These are phyloP conservation scores for Cladosporium sp. DNA, from an alignment of 2,329 filamentous ascomycete species.

Conservation along the genomic window DNA sequence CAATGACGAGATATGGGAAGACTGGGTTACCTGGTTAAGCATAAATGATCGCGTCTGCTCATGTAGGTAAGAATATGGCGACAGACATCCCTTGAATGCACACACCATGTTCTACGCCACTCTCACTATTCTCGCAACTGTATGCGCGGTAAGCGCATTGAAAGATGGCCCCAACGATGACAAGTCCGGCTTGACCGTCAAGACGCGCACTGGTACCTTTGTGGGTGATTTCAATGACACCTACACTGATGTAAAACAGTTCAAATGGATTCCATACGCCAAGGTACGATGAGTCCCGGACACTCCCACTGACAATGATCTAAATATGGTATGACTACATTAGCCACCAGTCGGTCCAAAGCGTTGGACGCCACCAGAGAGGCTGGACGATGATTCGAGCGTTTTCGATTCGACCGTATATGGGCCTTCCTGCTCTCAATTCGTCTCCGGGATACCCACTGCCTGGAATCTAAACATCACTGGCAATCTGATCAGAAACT, in stretches of 20 bases:
- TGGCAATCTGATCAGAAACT: constrained; percentile 14
- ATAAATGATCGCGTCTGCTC: too few relatives aligned
- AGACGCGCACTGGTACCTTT: constrained; percentile 15
- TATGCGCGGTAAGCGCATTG: neutral
- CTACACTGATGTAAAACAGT: constrained; percentile 15
- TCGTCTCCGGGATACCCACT: constrained; percentile 27
- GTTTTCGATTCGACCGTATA: constrained; percentile 6
- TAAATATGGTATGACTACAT: neutral
- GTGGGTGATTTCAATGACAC: constrained; percentile 15
- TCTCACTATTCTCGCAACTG: too few relatives aligned
- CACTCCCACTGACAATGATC: too few relatives aligned
- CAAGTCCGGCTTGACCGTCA: neutral
- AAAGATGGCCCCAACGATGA: neutral
- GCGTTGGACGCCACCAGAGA: constrained; percentile 5
- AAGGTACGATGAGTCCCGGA: constrained; percentile 1
- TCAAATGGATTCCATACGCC: constrained; percentile 15
- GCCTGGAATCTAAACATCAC: constrained; percentile 17
- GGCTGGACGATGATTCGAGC: constrained; percentile 1
- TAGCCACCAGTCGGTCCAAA: constrained; percentile 7
- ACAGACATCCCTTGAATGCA: too few relatives aligned
- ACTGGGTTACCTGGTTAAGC: too few relatives aligned
- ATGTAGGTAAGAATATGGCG: too few relatives aligned
- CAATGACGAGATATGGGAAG: too few relatives aligned
- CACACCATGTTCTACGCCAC: too few relatives aligned
- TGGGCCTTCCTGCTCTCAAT: constrained; percentile 31